A percentile compares a stretch with the other conserved stretches of the same genome.
Evolutionary conservation across 768 basidiomycete genomes (phyloP).

Genomic region (Rhizopogon vinicolor): DNA sequence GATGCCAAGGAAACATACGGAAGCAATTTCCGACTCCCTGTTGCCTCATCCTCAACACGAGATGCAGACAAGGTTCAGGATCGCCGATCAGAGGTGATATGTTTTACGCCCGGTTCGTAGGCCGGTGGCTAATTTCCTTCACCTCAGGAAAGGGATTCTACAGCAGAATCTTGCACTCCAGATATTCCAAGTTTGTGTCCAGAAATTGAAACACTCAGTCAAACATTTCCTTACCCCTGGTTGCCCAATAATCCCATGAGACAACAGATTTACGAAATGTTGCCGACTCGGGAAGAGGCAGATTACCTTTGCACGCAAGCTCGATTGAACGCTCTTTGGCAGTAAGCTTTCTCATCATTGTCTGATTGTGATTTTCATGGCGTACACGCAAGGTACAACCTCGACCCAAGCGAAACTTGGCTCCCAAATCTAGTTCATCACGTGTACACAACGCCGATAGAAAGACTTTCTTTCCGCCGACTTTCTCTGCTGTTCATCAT

Average conservation of each 20-base stretch:
- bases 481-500: constrained; percentile 68
- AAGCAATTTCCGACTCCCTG: constrained; percentile 9
- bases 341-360: constrained; percentile 39
- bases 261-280: constrained; percentile 56
- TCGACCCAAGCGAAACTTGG: constrained; percentile 67
- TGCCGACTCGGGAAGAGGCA: constrained; percentile 58
- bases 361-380: neutral
- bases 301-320: constrained; percentile 59
- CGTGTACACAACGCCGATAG: constrained; percentile 56
- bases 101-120: neutral
- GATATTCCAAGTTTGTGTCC: constrained; percentile 21
- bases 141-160: constrained; percentile 21
- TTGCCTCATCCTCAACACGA: constrained; percentile 1
- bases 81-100: constrained; percentile 21
- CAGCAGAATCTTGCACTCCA: constrained; percentile 14
- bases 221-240: constrained; percentile 70
- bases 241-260: constrained; percentile 58
- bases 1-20: constrained; percentile 7
- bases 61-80: constrained; percentile 7
- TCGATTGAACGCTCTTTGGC: constrained; percentile 66
- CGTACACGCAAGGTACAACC: constrained; percentile 46
- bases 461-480: constrained; percentile 59
- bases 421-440: constrained; percentile 66
- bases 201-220: constrained; percentile 45
- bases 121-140: neutral